These are phyloP conservation scores for Apophysomyces elegans DNA, from an alignment of 371 early-diverging fungal genomes.

Conservation along the genomic window DNA sequence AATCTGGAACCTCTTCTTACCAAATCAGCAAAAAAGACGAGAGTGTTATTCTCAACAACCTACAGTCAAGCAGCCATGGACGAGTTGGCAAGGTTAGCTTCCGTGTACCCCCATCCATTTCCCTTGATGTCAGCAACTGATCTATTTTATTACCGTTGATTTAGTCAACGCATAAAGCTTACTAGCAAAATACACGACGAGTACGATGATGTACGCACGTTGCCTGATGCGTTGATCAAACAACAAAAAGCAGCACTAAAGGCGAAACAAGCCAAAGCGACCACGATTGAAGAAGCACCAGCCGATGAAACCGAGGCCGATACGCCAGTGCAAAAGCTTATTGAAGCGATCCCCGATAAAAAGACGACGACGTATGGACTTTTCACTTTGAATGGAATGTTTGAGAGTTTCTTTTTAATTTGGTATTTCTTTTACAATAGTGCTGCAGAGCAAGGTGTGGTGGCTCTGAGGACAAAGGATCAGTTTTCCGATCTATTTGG, in stretches of 20 bases:
- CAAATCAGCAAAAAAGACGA: conserved; percentile 59
- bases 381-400: not conserved
- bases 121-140: not conserved
- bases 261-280: conserved; percentile 41
- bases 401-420: not conserved
- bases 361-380: not conserved
- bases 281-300: conserved; percentile 46
- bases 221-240: conserved; percentile 65
- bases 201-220: conserved; percentile 65
- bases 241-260: conserved; percentile 60
- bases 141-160: not conserved
- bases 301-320: conserved; percentile 26
- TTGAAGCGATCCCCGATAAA: conserved; percentile 46
- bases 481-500: conserved; percentile 55
- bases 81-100: conserved; percentile 54
- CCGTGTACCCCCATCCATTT: not conserved
- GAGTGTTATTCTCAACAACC: conserved; percentile 58
- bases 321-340: conserved; percentile 40
- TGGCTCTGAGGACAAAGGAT: conserved; percentile 51
- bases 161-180: conserved; percentile 72
- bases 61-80: conserved; percentile 62
- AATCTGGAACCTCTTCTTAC: conserved; percentile 41
- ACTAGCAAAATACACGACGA: conserved; percentile 79
- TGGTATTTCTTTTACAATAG: conserved; percentile 18
- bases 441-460: conserved; percentile 40